Evolutionary conservation across 148 eudicot genomes (phyloP).

Genomic region (Tetragonia tetragonoides): DNA sequence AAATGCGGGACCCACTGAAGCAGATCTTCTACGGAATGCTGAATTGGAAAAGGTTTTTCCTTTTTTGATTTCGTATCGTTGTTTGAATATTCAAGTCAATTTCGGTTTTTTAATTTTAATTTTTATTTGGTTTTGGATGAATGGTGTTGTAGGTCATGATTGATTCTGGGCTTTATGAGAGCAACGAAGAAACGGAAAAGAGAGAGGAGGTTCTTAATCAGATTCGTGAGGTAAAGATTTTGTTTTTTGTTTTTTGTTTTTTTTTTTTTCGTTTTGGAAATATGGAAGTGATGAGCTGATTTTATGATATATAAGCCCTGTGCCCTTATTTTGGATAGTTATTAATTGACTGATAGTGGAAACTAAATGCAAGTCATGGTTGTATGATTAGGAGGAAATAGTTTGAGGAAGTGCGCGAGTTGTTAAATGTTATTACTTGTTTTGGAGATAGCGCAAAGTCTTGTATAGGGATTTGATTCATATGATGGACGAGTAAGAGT

Average conservation of each 20-base stretch:
- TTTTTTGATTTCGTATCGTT: neutral
- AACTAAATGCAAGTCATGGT: neutral
- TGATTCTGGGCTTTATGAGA: conserved; percentile 60
- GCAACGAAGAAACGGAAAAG: conserved; percentile 47
- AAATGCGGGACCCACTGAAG: conserved; percentile 52
- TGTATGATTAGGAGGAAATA: neutral
- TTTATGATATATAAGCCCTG: neutral
- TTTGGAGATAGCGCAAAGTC: too few species aligned
- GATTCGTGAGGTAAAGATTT: conserved; percentile 51
- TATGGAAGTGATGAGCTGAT: neutral
- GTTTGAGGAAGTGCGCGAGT: neutral
- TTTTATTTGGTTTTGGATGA: neutral
- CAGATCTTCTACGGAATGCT: conserved; percentile 54
- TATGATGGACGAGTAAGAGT: too few species aligned
- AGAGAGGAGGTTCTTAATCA: conserved; percentile 55
- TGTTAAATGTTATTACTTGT: too few species aligned
- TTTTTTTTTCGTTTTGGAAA: neutral
- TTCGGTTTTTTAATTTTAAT: neutral
- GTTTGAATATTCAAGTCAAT: neutral
- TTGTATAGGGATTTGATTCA: too few species aligned
- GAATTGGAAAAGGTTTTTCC: conserved; percentile 49
- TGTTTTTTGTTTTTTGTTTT: neutral
- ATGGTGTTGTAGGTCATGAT: conserved; percentile 40
- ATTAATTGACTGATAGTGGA: neutral
- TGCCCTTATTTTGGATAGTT: neutral